Evolutionary conservation across 345 rosid genomes (phyloP).

Genomic region (Murraya koenigii): DNA sequence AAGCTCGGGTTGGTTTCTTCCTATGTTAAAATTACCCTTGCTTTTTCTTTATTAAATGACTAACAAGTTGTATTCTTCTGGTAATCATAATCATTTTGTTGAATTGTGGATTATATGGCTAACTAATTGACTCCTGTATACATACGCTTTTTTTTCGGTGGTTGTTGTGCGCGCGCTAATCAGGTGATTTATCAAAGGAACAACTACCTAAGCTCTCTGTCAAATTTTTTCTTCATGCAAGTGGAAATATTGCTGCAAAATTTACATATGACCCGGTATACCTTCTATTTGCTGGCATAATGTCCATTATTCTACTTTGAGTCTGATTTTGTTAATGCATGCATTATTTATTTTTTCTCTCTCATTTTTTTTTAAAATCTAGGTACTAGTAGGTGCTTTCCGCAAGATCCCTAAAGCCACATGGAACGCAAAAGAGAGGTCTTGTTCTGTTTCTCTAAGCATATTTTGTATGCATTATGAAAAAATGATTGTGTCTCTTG

Average conservation of each 20-base stretch:
- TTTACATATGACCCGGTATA: conserved; percentile 64
- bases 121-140: neutral
- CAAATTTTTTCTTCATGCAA: conserved; percentile 62
- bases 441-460: conserved; percentile 10
- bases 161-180: neutral
- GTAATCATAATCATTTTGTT: neutral
- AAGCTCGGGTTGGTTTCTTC: conserved; percentile 44
- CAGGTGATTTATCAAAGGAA: conserved; percentile 41
- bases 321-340: conserved; percentile 5
- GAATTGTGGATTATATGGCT: too few species aligned
- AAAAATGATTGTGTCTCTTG: neutral
- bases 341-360: conserved; percentile 4
- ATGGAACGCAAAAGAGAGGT: conserved; percentile 97
- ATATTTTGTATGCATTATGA: neutral
- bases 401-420: conserved; percentile 77
- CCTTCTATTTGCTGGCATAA: conserved; percentile 5
- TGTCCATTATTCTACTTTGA: neutral
- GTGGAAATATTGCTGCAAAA: conserved; percentile 75
- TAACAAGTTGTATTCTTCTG: neutral
- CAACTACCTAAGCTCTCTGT: conserved; percentile 47
- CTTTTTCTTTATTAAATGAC: neutral
- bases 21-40: neutral
- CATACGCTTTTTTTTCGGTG: neutral
- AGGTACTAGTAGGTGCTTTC: conserved; percentile 68
- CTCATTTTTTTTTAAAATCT: conserved; percentile 5